These are phyloP conservation scores for Eremothecium cymbalariae DNA, from an alignment of 1,139 yeast genomes.

Conservation along the genomic window DNA sequence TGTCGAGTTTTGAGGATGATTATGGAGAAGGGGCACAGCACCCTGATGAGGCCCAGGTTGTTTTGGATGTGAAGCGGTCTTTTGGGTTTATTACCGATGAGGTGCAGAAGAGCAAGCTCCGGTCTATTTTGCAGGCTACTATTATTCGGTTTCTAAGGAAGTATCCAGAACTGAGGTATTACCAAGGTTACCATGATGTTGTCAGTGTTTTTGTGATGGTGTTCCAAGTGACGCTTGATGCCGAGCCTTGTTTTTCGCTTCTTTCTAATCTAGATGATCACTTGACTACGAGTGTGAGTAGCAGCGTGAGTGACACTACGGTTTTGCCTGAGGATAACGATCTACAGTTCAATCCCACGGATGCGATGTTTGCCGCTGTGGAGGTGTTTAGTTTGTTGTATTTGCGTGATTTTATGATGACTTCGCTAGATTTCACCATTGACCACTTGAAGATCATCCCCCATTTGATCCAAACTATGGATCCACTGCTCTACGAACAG, in stretches of 20 bases:
- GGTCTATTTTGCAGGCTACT: conserved; percentile 39
- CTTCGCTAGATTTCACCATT: conserved; percentile 56
- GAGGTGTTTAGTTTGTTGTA: conserved; percentile 54
- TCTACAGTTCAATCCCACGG: conserved; percentile 31
- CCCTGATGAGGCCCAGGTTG: conserved; percentile 70
- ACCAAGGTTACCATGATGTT: conserved; percentile 90
- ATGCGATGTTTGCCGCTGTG: conserved; percentile 41
- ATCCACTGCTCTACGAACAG: conserved; percentile 42
- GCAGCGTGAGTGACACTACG: neutral
- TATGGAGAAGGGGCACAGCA: conserved; percentile 31
- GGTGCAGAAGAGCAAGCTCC: conserved; percentile 25
- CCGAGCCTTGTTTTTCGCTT: conserved; percentile 11
- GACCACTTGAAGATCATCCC: conserved; percentile 63
- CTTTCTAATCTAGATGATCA: conserved; percentile 9
- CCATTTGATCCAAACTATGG: conserved; percentile 44
- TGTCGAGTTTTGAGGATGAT: neutral
- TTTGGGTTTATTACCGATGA: conserved; percentile 36
- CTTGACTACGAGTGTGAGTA: neutral
- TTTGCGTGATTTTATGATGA: conserved; percentile 79
- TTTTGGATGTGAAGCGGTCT: conserved; percentile 67
- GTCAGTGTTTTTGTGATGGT: conserved; percentile 61
- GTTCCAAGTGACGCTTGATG: conserved; percentile 32
- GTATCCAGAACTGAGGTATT: conserved; percentile 60
- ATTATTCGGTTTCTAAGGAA: conserved; percentile 51
- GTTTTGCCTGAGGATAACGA: conserved; percentile 10